A percentile compares a stretch with the other conserved stretches of the same genome.
Conservation (phyloP, 2,329 filamentous ascomycete species). For the Trichocomaceae sp. region DNA sequence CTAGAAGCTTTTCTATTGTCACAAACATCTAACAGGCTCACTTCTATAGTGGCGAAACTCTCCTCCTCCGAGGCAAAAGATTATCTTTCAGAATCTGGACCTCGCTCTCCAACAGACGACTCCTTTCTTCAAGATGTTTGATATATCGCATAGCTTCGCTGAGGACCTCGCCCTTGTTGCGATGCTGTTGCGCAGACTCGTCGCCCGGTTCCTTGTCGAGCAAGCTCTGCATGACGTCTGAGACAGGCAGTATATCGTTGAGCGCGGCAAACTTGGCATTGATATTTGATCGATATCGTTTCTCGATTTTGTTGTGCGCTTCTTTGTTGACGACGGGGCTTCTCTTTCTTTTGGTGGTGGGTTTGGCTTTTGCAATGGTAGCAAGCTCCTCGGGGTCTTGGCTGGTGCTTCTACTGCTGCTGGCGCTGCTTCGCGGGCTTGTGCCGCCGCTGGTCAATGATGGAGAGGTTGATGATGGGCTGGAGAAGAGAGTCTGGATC, state of each 20-base stretch:
- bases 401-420: slow-evolving; percentile 2
- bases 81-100: slow-evolving; percentile 6
- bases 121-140: slow-evolving; percentile 6
- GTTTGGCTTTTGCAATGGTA: background rate
- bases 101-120: background rate
- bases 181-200: slow-evolving; percentile 2
- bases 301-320: slow-evolving; percentile 9
- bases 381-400: background rate
- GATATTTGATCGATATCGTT: slow-evolving; percentile 9
- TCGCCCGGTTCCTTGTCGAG: background rate
- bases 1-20: slow-evolving; percentile 1
- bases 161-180: slow-evolving; percentile 1
- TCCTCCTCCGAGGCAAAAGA: slow-evolving; percentile 4
- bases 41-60: background rate
- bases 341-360: background rate
- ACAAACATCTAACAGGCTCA: background rate
- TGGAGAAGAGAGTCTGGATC: background rate
- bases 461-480: background rate
- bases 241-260: slow-evolving; percentile 2
- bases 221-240: background rate
- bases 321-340: slow-evolving; percentile 5
- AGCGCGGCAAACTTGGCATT: slow-evolving; percentile 8
- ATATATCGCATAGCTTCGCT: slow-evolving; percentile 8
- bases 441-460: background rate
- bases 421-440: background rate